These are phyloP conservation scores for Boletus reticulatus DNA, from an alignment of 768 basidiomycete genomes.

Conservation along the genomic window DNA sequence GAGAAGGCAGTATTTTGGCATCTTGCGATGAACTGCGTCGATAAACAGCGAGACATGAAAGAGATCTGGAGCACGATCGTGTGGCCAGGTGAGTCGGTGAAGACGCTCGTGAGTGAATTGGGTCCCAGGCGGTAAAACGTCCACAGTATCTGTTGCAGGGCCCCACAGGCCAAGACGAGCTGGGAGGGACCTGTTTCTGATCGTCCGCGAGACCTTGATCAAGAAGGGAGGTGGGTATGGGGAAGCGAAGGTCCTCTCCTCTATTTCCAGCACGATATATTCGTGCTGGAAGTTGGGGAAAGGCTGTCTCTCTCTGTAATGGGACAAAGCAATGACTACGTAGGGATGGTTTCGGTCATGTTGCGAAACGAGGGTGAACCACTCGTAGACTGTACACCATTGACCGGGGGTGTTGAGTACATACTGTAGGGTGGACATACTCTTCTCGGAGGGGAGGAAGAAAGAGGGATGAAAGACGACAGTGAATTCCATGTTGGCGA, in stretches of 20 bases:
- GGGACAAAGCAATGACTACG: background rate
- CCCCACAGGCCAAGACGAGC: background rate
- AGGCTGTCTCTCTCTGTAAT: background rate
- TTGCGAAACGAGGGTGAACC: background rate
- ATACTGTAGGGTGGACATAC: no score
- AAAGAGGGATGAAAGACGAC: no score
- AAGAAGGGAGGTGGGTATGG: background rate
- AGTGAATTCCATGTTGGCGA: no score
- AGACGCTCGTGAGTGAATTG: background rate
- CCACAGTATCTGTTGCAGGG: background rate
- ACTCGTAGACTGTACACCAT: no score
- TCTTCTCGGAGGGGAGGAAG: no score
- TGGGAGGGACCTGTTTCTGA: background rate
- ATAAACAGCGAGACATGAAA: background rate
- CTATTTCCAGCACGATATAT: background rate
- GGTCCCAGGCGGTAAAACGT: background rate
- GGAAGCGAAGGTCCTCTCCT: background rate
- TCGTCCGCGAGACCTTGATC: background rate
- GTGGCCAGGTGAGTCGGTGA: background rate
- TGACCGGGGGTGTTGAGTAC: no score
- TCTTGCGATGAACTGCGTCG: background rate
- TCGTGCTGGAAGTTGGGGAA: background rate
- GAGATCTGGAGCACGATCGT: background rate
- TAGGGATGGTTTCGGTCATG: background rate
- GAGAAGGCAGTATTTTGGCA: background rate